Evolutionary conservation across 2,329 filamentous ascomycete genomes (phyloP).

Genomic region (Cercospora sp.): DNA sequence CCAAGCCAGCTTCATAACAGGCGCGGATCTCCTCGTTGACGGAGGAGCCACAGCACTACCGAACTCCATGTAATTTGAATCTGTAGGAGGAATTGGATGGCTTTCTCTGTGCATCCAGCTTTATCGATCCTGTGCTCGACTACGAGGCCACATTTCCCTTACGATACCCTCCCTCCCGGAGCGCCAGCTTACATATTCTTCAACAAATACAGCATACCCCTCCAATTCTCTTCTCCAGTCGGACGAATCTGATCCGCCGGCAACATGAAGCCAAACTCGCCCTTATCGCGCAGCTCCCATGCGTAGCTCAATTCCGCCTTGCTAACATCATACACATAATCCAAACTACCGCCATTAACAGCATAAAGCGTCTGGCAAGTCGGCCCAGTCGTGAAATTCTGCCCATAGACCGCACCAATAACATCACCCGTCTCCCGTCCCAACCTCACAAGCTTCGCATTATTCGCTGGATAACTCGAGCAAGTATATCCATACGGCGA

Average conservation of each 20-base stretch:
- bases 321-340: constrained; percentile 18
- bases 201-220: constrained; percentile 5
- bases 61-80: background rate
- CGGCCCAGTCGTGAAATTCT: constrained; percentile 29
- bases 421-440: constrained; percentile 53
- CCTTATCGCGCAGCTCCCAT: constrained; percentile 12
- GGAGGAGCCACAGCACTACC: constrained; percentile 7
- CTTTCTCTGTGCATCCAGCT: too few species aligned
- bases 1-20: constrained; percentile 5
- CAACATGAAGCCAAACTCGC: constrained; percentile 2
- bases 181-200: constrained; percentile 1
- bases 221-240: background rate
- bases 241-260: background rate
- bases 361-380: constrained; percentile 57
- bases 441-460: constrained; percentile 55
- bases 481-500: constrained; percentile 62
- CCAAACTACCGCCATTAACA: constrained; percentile 13
- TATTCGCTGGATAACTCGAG: constrained; percentile 41
- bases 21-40: constrained; percentile 13
- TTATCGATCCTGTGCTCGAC: too few species aligned
- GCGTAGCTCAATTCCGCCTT: constrained; percentile 17
- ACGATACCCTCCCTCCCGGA: too few species aligned
- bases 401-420: constrained; percentile 54
- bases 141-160: too few species aligned
- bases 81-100: too few species aligned